phyloP scores from a whole-genome alignment of 331 rosid genomes.

The Acacia concinna region DNA sequence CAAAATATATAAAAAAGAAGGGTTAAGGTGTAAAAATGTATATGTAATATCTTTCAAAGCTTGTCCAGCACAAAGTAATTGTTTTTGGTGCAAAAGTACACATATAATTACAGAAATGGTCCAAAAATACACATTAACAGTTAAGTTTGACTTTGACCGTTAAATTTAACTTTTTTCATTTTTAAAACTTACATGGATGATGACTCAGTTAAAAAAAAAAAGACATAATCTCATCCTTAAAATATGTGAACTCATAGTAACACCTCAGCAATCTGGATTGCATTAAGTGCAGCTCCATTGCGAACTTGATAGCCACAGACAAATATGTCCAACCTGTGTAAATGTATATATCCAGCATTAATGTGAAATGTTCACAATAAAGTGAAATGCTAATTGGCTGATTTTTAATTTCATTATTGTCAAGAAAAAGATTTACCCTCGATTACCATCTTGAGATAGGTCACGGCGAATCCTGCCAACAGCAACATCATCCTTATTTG shows the following conservation, averaged over 20 bases:
- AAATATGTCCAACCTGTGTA: slow-evolving; percentile 82
- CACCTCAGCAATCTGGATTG: slow-evolving; percentile 97
- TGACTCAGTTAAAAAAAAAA: too few species aligned
- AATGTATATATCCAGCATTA: slow-evolving; percentile 18
- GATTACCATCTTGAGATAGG: slow-evolving; percentile 79
- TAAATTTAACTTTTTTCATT: too few species aligned
- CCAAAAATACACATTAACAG: too few species aligned
- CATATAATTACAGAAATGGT: too few species aligned
- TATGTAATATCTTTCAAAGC: too few species aligned
- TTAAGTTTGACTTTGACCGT: too few species aligned
- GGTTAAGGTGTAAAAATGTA: too few species aligned
- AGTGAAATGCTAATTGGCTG: slow-evolving; percentile 16
- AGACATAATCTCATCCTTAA: slow-evolving; percentile 27
- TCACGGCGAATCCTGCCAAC: slow-evolving; percentile 93
- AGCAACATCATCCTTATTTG: slow-evolving; percentile 90
- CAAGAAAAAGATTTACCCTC: slow-evolving; percentile 53
- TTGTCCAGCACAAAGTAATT: too few species aligned
- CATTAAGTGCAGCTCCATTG: slow-evolving; percentile 97
- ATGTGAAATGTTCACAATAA: slow-evolving; percentile 27
- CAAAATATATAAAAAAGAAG: not conserved
- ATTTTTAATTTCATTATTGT: not conserved
- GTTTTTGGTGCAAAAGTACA: too few species aligned
- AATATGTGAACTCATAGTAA: slow-evolving; percentile 48
- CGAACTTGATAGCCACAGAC: slow-evolving; percentile 98
- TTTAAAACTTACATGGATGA: too few species aligned